These are phyloP conservation scores for Fusarium circinatum DNA, from an alignment of 2,329 filamentous ascomycete species.

Conservation along the genomic window DNA sequence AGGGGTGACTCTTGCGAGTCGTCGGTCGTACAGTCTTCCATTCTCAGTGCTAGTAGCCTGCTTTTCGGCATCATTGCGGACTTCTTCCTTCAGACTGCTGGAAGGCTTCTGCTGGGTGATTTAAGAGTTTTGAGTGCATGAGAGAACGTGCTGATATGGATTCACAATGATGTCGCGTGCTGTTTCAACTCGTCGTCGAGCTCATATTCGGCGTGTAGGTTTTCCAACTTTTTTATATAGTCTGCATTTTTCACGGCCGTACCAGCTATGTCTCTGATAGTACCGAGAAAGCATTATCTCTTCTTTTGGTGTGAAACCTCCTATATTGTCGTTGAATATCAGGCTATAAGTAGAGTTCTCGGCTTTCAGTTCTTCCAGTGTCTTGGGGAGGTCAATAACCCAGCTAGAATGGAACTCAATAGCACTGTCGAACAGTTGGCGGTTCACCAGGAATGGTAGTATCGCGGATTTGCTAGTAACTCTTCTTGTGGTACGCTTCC, in stretches of 20 bases:
- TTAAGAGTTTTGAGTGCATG: background rate
- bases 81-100: background rate
- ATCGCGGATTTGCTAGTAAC: background rate
- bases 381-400: too few relatives aligned
- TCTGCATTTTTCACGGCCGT: accelerated
- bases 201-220: background rate
- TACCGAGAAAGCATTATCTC: too few relatives aligned
- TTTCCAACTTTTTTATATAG: background rate
- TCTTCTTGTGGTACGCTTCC: background rate
- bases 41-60: background rate
- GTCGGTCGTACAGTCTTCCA: background rate
- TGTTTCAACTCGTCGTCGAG: background rate
- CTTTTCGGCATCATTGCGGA: background rate
- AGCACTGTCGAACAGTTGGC: background rate
- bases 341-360: too few relatives aligned
- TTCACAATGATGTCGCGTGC: background rate
- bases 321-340: background rate
- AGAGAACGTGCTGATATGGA: background rate
- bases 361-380: too few relatives aligned
- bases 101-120: background rate
- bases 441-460: background rate
- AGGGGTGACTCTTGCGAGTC: too few relatives aligned
- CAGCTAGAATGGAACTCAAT: too few relatives aligned
- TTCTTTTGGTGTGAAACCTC: background rate
- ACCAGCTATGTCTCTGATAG: background rate